A percentile compares a stretch with the other conserved stretches of the same genome.
Evolutionary conservation across 495 filamentous ascomycete species (phyloP).

Genomic region (Aspergillus haitiensis): DNA sequence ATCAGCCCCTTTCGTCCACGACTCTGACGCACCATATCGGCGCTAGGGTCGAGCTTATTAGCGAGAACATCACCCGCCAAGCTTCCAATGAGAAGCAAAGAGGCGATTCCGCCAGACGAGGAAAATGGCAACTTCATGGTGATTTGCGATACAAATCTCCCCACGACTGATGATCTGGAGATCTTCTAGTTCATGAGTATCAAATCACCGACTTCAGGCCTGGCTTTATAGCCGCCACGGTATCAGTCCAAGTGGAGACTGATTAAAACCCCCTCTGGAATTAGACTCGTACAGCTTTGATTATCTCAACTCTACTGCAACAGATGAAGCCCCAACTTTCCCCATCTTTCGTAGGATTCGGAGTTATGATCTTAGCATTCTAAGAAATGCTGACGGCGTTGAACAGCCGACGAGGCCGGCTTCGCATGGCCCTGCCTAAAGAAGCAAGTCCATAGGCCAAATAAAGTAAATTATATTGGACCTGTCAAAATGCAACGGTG

Average conservation of each 20-base stretch:
- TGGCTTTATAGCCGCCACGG: conserved; percentile 5
- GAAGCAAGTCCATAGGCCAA: conserved; percentile 9
- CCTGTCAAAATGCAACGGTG: neutral
- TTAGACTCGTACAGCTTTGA: too few species aligned
- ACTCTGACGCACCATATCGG: conserved; percentile 7
- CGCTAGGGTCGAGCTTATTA: conserved; percentile 13
- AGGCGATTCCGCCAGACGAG: conserved; percentile 13
- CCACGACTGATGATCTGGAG: neutral
- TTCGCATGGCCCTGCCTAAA: conserved; percentile 18
- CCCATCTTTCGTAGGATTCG: neutral
- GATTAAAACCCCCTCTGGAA: neutral
- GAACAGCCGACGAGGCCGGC: neutral
- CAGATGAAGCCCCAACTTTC: neutral
- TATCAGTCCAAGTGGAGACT: neutral
- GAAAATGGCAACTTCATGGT: conserved; percentile 19
- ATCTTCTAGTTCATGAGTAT: neutral
- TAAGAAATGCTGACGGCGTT: neutral
- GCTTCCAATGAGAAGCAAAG: conserved; percentile 17
- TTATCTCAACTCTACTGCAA: too few species aligned
- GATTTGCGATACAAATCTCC: neutral
- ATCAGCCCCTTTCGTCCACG: conserved; percentile 15
- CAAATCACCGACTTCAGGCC: neutral
- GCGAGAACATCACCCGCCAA: conserved; percentile 19
- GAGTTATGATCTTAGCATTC: neutral
- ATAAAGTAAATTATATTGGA: neutral